A percentile compares a stretch with the other conserved stretches of the same genome.
Evolutionary conservation across 2,329 filamentous ascomycete species (phyloP).

Genomic region (Fusarium praegraminearum): DNA sequence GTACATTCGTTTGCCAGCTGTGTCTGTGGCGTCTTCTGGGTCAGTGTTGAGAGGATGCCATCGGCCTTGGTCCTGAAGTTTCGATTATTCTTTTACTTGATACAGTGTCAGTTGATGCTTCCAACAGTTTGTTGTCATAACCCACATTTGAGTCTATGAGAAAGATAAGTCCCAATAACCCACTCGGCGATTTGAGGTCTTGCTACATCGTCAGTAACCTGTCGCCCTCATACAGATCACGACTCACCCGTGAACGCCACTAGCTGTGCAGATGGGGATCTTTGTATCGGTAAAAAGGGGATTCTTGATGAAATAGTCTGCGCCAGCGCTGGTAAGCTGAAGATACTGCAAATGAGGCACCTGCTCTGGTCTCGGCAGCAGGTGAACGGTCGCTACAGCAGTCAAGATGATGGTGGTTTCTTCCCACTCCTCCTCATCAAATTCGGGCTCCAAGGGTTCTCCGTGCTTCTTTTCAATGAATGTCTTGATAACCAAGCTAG

Average conservation of each 20-base stretch:
- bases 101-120: neutral
- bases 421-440: constrained; percentile 58
- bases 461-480: constrained; percentile 48
- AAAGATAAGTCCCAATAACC: constrained; percentile 65
- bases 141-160: constrained; percentile 62
- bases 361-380: constrained; percentile 57
- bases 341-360: constrained; percentile 64
- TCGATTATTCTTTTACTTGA: constrained; percentile 59
- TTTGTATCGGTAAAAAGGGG: constrained; percentile 64
- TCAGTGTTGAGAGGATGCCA: constrained; percentile 55
- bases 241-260: constrained; percentile 67
- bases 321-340: constrained; percentile 67
- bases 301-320: constrained; percentile 61
- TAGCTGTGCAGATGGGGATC: constrained; percentile 65
- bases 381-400: constrained; percentile 47
- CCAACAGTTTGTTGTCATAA: neutral
- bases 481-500: constrained; percentile 57
- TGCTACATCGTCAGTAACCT: constrained; percentile 36
- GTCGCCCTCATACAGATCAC: rapidly evolving
- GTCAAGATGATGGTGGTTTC: constrained; percentile 62
- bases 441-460: constrained; percentile 40
- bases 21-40: constrained; percentile 54
- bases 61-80: constrained; percentile 56
- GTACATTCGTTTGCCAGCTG: constrained; percentile 63
- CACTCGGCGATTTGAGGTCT: constrained; percentile 69